Evolutionary conservation across 1,139 yeast species (phyloP), one percentile per base, ranked within the genome.

Genomic region (Blastobotrys elegans): DNA sequence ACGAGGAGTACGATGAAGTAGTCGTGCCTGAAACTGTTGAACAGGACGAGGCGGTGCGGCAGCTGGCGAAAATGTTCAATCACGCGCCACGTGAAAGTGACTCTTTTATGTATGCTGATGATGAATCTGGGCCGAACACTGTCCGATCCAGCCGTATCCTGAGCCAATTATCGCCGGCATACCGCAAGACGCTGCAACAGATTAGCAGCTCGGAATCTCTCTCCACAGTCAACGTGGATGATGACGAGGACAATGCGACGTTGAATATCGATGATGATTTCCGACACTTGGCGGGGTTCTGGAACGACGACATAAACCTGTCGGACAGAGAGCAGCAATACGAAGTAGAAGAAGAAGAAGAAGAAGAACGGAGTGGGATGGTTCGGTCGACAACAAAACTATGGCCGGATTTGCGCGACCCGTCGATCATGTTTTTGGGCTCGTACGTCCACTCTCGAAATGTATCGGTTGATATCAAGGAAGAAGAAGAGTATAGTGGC

Each of bases 391-490:
- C 10, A 14, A 43, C 46, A 22, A 40, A 34, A 31, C 37, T 45
- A 32, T 45, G 48, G 48, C 48, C 48, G n/a, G 48, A 40, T 22
- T 21, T 45, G 40, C 54, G 69, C 10, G 69, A 65, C 36, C 49
- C 63, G 3, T 64, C 68, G 11, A 56, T 65, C 30, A 54, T 59
- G 34, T 57, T 63, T 31, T 56, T 65, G 20, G 67, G 68, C 8
- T 58, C 63, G 37, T 63, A 57, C 45, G 57, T 64, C 13, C 53
- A 60, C 14, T 48, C 56, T 1, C 46, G 53, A 27, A 46, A 53
- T 42, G 53, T 47, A n/a, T 30, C 32, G 10, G 47, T 27, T 17
- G 38, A n/a, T 17, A 36, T 50, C 40, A 44, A 38, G 27, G 21
- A 37, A 16, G 47, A 39, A 22, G 40, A 27, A 10, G 27, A 18